Conservation (phyloP, 2,329 filamentous ascomycete genomes). For the Teratosphaeria zuluensis region DNA sequence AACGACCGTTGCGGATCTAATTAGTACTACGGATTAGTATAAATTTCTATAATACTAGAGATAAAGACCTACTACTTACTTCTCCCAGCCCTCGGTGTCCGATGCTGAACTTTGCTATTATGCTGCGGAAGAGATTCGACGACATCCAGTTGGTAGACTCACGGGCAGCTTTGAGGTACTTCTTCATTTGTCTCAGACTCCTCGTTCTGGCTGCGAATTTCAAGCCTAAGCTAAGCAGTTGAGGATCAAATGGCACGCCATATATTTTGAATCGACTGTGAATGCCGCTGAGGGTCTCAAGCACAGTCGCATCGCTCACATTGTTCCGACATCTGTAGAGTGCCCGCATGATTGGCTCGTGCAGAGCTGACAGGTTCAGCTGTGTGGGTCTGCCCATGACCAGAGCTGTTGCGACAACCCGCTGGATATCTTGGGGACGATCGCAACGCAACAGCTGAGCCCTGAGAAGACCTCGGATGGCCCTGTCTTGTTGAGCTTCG, state of each 20-base stretch:
- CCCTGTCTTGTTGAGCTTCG: constrained; percentile 10
- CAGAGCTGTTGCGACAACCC: constrained; percentile 23
- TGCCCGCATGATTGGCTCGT: constrained; percentile 21
- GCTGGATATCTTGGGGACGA: constrained; percentile 20
- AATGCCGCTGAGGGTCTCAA: constrained; percentile 18
- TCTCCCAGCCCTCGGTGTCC: constrained; percentile 26
- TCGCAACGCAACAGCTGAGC: constrained; percentile 22
- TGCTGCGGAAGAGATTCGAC: constrained; percentile 21
- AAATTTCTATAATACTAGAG: too few species aligned
- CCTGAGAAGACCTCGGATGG: constrained; percentile 15
- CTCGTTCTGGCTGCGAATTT: constrained; percentile 27
- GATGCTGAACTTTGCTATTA: constrained; percentile 30
- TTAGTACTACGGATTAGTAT: too few species aligned
- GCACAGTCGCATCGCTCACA: constrained; percentile 20
- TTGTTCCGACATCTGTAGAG: constrained; percentile 24
- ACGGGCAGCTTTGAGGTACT: constrained; percentile 17
- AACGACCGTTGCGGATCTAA: constrained; percentile 29
- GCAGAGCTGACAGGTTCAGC: constrained; percentile 12
- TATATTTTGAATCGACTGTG: constrained; percentile 18
- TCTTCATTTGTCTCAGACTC: constrained; percentile 22
- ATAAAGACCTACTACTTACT: too few species aligned
- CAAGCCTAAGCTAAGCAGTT: constrained; percentile 18
- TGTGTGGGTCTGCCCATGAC: constrained; percentile 10
- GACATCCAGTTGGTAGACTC: constrained; percentile 12
- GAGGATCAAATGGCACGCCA: constrained; percentile 11